Conservation (phyloP, 306 rosid genomes). For the Begonia peltatifolia region DNA sequence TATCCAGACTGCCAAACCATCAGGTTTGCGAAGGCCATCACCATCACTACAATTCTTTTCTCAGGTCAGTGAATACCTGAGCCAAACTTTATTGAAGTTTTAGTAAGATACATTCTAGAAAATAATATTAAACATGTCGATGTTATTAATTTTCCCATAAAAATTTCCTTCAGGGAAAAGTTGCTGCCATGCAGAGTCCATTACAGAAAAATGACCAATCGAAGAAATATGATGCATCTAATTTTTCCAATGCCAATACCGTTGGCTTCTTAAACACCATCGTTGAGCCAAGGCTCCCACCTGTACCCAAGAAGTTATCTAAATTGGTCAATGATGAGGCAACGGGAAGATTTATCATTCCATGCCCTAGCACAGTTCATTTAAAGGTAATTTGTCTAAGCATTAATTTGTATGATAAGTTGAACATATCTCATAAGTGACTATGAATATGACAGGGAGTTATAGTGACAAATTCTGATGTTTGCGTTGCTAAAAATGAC, state of each 20-base stretch:
- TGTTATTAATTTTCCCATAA: slow-evolving; percentile 6
- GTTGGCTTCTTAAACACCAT: slow-evolving; percentile 17
- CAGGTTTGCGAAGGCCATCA: slow-evolving; percentile 91
- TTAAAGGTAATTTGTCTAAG: not conserved
- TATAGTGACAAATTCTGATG: slow-evolving; percentile 10
- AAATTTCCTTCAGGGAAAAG: slow-evolving; percentile 33
- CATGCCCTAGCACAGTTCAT: slow-evolving; percentile 5
- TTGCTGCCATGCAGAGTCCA: slow-evolving; percentile 24
- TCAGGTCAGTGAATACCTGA: slow-evolving; percentile 27
- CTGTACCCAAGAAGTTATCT: slow-evolving; percentile 14
- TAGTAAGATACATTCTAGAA: slow-evolving; percentile 5
- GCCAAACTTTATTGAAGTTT: not conserved
- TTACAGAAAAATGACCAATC: slow-evolving; percentile 25
- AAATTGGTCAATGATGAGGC: slow-evolving; percentile 15
- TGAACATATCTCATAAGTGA: slow-evolving; percentile 16
- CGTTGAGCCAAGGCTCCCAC: slow-evolving; percentile 19
- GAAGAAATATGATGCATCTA: slow-evolving; percentile 19
- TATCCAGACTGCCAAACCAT: slow-evolving; percentile 39
- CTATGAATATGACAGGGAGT: slow-evolving; percentile 6
- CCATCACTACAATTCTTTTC: slow-evolving; percentile 76
- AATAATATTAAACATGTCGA: not conserved
- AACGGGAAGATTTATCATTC: slow-evolving; percentile 10
- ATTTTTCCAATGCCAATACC: slow-evolving; percentile 24
- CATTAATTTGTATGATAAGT: slow-evolving; percentile 9
- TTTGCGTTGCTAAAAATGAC: slow-evolving; percentile 3